Base-by-base conservation (phyloP, 306 rosid genomes). In the Prinsepia uniflora region DNA sequence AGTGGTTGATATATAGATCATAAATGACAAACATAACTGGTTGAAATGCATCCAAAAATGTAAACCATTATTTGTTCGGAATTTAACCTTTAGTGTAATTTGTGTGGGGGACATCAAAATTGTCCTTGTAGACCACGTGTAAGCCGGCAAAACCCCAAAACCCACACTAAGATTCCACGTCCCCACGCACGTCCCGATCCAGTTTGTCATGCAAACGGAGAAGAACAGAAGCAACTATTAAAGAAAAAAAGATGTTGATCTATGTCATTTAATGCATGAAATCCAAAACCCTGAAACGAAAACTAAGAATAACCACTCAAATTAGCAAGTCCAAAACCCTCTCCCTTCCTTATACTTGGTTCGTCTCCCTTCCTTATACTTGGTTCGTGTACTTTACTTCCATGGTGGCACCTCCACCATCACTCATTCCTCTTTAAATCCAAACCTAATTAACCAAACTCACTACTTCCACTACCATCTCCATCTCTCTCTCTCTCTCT, bases 351-450 rank as follows among this genome's bases (percentile, higher is more conserved):
- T 24, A 24, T 24, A 24, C 30, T 24, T 24, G 30, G 30, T 24
- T 24, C 30, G 30, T 24, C 1, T 24, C 30, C 30, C 30, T 24
- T 24, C 30, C 30, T 24, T 24, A 24, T 24, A 24, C 30, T 24
- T 24, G 30, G 30, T 24, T 24, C 30, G 30, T 24, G 64, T n/a
- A n/a, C 1, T 64, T 56, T 54, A 24, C 75, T 59, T 80, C 90
- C 90, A 74, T 74, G 87, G 73, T 79, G 80, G 75, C 81, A 73
- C 39, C 12, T 24, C 71, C 76, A 1, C 46, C 6, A 78, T 84
- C 96, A 80, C 84, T 76, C 90, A 42, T 84, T 77, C 81, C 58
- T 76, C 85, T 62, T 14, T 88, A 85, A 45, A 85, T 65, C 17
- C 77, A 68, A 55, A 48, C 0, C 57, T 18, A 24, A 24, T 24